phyloP scores from a whole-genome alignment of 352 stramenopile genomes.

The Thalassiosira oceanica region DNA sequence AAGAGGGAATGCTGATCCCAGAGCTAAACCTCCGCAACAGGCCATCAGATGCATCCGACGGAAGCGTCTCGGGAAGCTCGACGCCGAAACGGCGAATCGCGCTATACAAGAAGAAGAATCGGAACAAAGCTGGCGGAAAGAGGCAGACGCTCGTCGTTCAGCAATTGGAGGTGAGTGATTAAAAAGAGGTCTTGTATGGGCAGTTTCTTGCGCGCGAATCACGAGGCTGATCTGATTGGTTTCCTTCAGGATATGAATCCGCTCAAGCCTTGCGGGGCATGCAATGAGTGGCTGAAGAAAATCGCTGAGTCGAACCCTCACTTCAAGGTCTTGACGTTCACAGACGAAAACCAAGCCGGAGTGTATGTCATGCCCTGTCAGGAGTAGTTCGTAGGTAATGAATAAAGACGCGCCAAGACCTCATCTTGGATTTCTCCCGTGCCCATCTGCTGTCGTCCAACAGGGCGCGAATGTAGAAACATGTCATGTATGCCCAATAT shows the following conservation, averaged over 20 bases:
- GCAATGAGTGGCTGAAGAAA: conserved; percentile 99
- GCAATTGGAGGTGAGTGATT: conserved; percentile 35
- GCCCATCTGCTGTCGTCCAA: neutral
- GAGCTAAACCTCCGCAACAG: conserved; percentile 10
- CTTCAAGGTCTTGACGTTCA: conserved; percentile 96
- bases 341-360: conserved; percentile 89
- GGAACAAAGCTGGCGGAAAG: conserved; percentile 24
- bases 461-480: neutral
- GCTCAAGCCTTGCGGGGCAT: conserved; percentile 94
- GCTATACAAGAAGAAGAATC: conserved; percentile 37
- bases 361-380: conserved; percentile 84
- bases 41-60: conserved; percentile 13
- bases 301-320: conserved; percentile 96
- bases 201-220: too few relatives aligned
- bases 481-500: neutral
- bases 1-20: conserved; percentile 13
- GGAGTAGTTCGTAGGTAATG: conserved; percentile 39
- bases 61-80: conserved; percentile 24
- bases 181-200: neutral
- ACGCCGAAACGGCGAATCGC: conserved; percentile 44
- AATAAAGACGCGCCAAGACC: neutral
- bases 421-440: neutral
- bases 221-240: neutral
- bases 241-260: conserved; percentile 89
- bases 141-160: conserved; percentile 34